Evolutionary conservation across 2,329 filamentous ascomycete genomes (phyloP), one percentile per base, ranked within the genome.

Genomic region (Stromatinia cepivora): DNA sequence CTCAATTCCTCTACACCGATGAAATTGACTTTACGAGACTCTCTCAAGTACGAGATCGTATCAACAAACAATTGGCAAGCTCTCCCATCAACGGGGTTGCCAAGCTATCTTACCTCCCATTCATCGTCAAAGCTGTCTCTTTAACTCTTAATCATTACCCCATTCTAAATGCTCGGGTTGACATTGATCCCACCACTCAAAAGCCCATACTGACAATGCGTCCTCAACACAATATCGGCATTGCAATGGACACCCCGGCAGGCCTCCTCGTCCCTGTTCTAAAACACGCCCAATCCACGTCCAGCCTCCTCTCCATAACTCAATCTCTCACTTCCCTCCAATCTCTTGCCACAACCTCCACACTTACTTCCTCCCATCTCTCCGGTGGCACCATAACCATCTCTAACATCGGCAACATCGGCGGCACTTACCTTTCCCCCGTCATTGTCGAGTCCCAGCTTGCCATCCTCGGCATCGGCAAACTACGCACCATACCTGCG

Each of bases 111-210:
- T 95, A 93, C 79, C 87, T 99, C 11, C 93, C 95, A 5, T 97
- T 99, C 82, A 90, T 98, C 78, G 88, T 99, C 82, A 99, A 99
- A 82, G 94, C 95, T 39, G 88, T 97, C 59, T 98, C 94, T 28
- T 83, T 97, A 73, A 88, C 94, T 1, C 84, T 99, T 3, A 85
- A 90, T 77, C 86, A 91, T 71, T 94, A 92, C 79, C 94, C 95
- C 1, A 84, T 95, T 50, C 88, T 99, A 71, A 99, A 99, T 79
- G 88, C 94, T 4, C 88, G 92, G 70, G 87, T 99, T 34, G 92
- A 97, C 75, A 71, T 82, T 54, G 82, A 85, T 70, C 71, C 81
- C 25, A 78, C 80, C 34, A 84, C 82, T 1, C 77, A 79, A 10
- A 94, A 92, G 76, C 93, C 94, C 0, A 86, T 86, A 46, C 84